phyloP scores from a whole-genome alignment of 1,284 basidiomycete species.

The Gomphus bonarii region DNA sequence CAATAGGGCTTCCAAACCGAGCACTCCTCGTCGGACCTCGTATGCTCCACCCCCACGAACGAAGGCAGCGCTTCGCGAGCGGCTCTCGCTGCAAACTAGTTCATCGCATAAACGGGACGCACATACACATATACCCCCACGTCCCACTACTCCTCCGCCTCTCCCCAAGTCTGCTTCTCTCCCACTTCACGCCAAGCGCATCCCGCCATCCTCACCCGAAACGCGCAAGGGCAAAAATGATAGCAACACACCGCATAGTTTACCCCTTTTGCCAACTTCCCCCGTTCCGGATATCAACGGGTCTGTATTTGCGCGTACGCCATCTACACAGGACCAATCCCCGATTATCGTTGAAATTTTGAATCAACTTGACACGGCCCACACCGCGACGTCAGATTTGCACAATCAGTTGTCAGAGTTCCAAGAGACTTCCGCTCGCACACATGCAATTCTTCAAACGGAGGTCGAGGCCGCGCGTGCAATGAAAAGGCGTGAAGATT shows the following conservation, averaged over 20 bases:
- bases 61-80: conserved; percentile 3
- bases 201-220: conserved; percentile 21
- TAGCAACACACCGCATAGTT: conserved; percentile 15
- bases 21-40: not conserved
- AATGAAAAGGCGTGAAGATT: conserved; percentile 78
- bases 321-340: conserved; percentile 40
- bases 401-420: conserved; percentile 69
- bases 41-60: not conserved
- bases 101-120: conserved; percentile 7
- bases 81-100: conserved; percentile 5
- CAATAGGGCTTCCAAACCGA: not conserved
- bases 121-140: conserved; percentile 22
- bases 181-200: conserved; percentile 47
- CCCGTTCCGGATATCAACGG: conserved; percentile 27
- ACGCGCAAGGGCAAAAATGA: conserved; percentile 7
- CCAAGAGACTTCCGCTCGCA: conserved; percentile 47
- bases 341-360: conserved; percentile 68
- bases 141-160: conserved; percentile 66
- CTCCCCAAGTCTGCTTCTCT: conserved; percentile 72
- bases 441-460: conserved; percentile 55
- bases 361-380: conserved; percentile 64
- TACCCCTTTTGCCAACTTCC: conserved; percentile 25
- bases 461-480: conserved; percentile 69
- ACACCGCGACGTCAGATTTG: conserved; percentile 59
- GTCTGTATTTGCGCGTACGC: conserved; percentile 20